These are phyloP conservation scores for Rhodotorula sp. DNA, from an alignment of 1,284 basidiomycete species.

Conservation along the genomic window DNA sequence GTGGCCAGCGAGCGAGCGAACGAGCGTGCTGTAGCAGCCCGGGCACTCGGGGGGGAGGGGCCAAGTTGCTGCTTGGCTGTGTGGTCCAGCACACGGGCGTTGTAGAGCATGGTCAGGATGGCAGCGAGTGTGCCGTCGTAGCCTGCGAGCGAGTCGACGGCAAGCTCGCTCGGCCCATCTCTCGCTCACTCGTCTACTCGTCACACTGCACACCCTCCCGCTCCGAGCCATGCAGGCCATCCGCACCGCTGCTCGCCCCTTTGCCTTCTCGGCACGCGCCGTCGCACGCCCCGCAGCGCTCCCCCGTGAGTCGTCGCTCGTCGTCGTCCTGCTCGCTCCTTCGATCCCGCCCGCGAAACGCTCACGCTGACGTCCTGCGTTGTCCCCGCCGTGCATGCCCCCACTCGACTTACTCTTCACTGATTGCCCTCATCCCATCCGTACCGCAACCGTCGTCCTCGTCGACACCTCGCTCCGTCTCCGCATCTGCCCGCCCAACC, in stretches of 20 bases:
- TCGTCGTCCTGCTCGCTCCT: neutral
- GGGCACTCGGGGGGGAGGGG: too few species aligned
- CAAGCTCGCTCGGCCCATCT: neutral
- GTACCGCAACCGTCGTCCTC: neutral
- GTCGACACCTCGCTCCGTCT: neutral
- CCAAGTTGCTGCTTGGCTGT: neutral
- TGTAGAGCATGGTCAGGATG: too few species aligned
- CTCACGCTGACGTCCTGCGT: neutral
- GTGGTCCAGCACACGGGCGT: neutral
- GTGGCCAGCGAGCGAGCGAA: too few species aligned
- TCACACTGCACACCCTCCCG: neutral
- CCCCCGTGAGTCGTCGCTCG: slow-evolving; percentile 10
- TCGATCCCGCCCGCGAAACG: neutral
- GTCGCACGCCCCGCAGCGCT: slow-evolving; percentile 13
- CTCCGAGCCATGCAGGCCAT: slow-evolving; percentile 22
- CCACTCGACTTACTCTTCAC: neutral
- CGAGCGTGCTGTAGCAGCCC: too few species aligned
- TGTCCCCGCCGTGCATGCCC: neutral
- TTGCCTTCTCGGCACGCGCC: slow-evolving; percentile 15
- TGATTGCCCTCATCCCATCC: too few species aligned
- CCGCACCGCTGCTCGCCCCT: slow-evolving; percentile 23
- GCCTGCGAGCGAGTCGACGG: too few species aligned
- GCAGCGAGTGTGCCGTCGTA: too few species aligned
- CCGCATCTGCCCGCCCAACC: neutral
- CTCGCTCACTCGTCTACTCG: neutral